Evolutionary conservation across 768 basidiomycete species (phyloP).

Genomic region (Pseudohyphozyma bogoriensis): DNA sequence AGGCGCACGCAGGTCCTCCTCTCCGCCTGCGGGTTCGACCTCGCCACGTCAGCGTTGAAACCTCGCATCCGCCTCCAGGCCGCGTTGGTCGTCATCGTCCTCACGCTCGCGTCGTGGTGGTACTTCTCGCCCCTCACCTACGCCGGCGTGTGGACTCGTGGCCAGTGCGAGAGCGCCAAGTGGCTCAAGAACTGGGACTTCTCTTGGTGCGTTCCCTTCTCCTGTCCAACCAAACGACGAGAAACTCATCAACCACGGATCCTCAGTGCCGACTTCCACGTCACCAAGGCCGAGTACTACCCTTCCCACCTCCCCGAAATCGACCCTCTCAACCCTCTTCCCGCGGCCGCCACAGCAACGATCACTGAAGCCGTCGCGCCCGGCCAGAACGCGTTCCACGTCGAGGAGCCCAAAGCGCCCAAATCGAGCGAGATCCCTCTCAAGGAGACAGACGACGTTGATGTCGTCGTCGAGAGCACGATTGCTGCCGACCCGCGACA

Average conservation of each 20-base stretch:
- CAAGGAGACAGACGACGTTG: neutral
- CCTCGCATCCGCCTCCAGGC: slow-evolving; percentile 75
- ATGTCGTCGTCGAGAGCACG: neutral
- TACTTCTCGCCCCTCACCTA: slow-evolving; percentile 75
- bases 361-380: neutral
- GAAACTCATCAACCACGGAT: neutral
- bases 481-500: neutral
- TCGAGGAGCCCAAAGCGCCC: neutral
- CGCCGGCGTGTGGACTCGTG: slow-evolving; percentile 75
- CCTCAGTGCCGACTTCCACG: slow-evolving; percentile 17
- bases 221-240: neutral
- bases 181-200: slow-evolving; percentile 98
- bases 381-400: neutral
- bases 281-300: neutral
- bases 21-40: slow-evolving; percentile 67
- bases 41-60: slow-evolving; percentile 64
- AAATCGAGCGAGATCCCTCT: neutral
- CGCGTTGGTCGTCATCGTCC: slow-evolving; percentile 58
- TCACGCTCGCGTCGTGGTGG: slow-evolving; percentile 52
- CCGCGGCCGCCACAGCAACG: neutral
- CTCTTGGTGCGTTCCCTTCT: slow-evolving; percentile 45
- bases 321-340: neutral
- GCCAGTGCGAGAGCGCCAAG: slow-evolving; percentile 60
- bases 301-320: neutral
- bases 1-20: slow-evolving; percentile 61